A percentile compares a stretch with the other conserved stretches of the same genome.
Evolutionary conservation across 2,329 filamentous ascomycete species (phyloP).

Genomic region (Ustilaginoidea virens): DNA sequence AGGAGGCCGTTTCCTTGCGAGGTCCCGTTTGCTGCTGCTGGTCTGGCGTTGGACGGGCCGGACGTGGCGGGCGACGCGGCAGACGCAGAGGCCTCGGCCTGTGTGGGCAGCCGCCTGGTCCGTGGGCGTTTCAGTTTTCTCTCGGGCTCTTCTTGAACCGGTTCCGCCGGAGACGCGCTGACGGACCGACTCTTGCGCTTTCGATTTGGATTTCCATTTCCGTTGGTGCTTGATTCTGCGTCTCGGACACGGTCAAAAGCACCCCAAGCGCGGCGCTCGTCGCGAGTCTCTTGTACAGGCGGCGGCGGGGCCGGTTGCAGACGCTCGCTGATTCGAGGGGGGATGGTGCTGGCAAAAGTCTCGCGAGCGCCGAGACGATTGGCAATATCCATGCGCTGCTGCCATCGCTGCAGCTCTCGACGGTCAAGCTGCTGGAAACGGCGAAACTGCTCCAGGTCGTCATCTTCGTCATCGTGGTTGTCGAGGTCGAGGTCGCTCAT

Average conservation of each 20-base stretch:
- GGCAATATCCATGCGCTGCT: conserved; percentile 69
- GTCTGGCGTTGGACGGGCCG: conserved; percentile 12
- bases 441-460: conserved; percentile 47
- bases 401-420: conserved; percentile 58
- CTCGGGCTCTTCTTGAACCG: conserved; percentile 56
- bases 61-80: conserved; percentile 16
- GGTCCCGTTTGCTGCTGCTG: conserved; percentile 4
- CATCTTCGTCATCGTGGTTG: conserved; percentile 43
- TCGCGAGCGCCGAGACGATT: conserved; percentile 61
- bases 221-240: conserved; percentile 34
- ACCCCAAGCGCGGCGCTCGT: conserved; percentile 78
- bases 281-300: conserved; percentile 49
- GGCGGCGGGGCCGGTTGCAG: conserved; percentile 43
- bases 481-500: conserved; percentile 26
- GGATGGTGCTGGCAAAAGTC: conserved; percentile 50
- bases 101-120: conserved; percentile 47
- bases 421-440: conserved; percentile 38
- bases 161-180: conserved; percentile 55
- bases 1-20: conserved; percentile 11
- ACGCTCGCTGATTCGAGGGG: conserved; percentile 43
- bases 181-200: conserved; percentile 62
- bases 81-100: conserved; percentile 31
- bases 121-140: conserved; percentile 78
- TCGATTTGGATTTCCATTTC: conserved; percentile 52
- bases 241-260: conserved; percentile 76